These are phyloP conservation scores for Leishmania amazonensis DNA, from an alignment of 208 protist species.

Conservation along the genomic window DNA sequence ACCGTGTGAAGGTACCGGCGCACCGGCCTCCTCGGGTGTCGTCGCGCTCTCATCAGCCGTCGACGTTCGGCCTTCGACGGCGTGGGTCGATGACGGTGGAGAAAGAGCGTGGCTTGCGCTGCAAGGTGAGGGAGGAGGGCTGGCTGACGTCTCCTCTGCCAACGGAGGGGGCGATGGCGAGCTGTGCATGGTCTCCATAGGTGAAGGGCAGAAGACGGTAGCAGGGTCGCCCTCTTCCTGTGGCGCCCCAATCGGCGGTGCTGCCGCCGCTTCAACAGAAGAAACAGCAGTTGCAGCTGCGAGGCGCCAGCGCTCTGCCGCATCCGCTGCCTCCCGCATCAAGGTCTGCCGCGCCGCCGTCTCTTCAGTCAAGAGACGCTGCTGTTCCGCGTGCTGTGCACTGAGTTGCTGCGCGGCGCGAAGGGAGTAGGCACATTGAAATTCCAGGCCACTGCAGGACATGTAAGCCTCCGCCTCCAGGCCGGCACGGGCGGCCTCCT, in stretches of 20 bases:
- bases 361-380: conserved; percentile 34
- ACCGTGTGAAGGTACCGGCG: not conserved
- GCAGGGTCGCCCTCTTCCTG: not conserved
- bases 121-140: not conserved
- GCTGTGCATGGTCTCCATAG: not conserved
- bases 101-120: not conserved
- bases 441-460: conserved; percentile 43
- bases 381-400: conserved; percentile 20
- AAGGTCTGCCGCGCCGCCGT: conserved; percentile 12
- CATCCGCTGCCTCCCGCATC: conserved; percentile 9
- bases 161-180: not conserved
- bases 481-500: conserved; percentile 43
- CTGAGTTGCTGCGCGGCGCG: conserved; percentile 16
- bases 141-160: not conserved
- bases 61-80: not conserved
- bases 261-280: not conserved
- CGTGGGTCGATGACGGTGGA: not conserved
- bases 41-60: not conserved
- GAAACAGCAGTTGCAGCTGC: not conserved
- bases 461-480: conserved; percentile 58
- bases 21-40: not conserved
- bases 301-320: conserved; percentile 1
- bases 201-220: not conserved
- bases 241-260: not conserved
- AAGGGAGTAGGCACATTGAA: conserved; percentile 30